Conservation (phyloP, 805 yeast genomes). For the Myxozyma nipponensis region DNA sequence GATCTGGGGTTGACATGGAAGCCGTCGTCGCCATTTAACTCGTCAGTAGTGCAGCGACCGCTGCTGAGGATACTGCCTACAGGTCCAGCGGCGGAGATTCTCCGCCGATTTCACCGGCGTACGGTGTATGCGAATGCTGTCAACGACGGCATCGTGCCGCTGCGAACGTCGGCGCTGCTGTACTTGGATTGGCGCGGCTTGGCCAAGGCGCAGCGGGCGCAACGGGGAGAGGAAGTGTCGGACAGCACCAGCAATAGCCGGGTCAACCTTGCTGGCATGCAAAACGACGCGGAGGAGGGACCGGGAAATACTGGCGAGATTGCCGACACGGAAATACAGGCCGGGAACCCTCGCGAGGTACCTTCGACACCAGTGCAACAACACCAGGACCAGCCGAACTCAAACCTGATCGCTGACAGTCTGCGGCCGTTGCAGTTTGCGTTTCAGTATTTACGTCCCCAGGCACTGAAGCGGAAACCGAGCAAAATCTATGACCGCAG, state of each 20-base stretch:
- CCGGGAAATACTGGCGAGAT: constrained; percentile 6
- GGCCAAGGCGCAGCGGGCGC: constrained; percentile 46
- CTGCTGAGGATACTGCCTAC: constrained; percentile 71
- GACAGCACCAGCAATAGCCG: constrained; percentile 1
- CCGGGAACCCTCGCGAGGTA: neutral
- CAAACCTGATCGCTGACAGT: constrained; percentile 3
- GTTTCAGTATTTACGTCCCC: constrained; percentile 35
- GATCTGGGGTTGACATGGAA: constrained; percentile 67
- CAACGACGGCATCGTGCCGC: constrained; percentile 94
- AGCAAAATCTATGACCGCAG: constrained; percentile 32
- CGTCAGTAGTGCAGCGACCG: constrained; percentile 45
- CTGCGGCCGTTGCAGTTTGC: constrained; percentile 27
- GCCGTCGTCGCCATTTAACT: constrained; percentile 30
- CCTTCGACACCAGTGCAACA: neutral
- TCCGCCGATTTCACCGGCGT: constrained; percentile 62
- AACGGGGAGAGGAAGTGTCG: constrained; percentile 23
- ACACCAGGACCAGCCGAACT: neutral
- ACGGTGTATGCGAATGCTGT: constrained; percentile 85
- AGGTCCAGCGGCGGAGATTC: constrained; percentile 62
- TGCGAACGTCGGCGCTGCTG: constrained; percentile 76
- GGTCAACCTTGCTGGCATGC: constrained; percentile 37
- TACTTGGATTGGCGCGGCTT: constrained; percentile 83
- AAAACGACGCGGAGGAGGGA: neutral
- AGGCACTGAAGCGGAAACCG: constrained; percentile 29
- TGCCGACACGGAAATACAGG: neutral